phyloP scores from a whole-genome alignment of 129 eudicot genomes.

The Scalesia atractyloides region DNA sequence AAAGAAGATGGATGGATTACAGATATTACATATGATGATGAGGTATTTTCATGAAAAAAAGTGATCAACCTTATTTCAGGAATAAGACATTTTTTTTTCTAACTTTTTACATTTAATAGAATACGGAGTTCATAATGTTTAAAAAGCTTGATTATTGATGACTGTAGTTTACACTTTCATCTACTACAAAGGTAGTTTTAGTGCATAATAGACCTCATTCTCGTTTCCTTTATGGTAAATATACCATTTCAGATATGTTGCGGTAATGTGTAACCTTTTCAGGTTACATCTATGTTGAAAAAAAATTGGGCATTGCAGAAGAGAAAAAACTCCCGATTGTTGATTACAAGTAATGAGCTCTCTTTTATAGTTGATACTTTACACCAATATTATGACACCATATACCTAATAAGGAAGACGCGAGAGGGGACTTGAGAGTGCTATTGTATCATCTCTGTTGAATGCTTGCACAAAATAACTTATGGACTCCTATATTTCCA shows the following conservation, averaged over 20 bases:
- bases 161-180: conserved; percentile 32
- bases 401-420: background rate
- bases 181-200: conserved; percentile 31
- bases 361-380: background rate
- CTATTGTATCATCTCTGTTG: conserved; percentile 2
- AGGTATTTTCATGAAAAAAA: conserved; percentile 26
- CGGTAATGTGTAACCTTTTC: conserved; percentile 41
- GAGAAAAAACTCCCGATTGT: conserved; percentile 77
- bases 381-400: background rate
- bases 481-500: conserved; percentile 27
- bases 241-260: conserved; percentile 23
- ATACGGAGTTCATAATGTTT: conserved; percentile 33
- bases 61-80: conserved; percentile 32
- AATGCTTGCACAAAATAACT: conserved; percentile 20
- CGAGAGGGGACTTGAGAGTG: conserved; percentile 2
- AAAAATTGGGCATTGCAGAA: conserved; percentile 60
- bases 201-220: conserved; percentile 23
- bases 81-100: conserved; percentile 10
- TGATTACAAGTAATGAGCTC: conserved; percentile 74
- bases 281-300: conserved; percentile 90
- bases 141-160: conserved; percentile 38
- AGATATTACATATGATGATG: conserved; percentile 80
- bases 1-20: conserved; percentile 75
- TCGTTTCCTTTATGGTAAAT: conserved; percentile 14
- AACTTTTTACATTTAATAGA: conserved; percentile 22